A percentile compares a stretch with the other conserved stretches of the same genome.
phyloP scores from a whole-genome alignment of 106 monocot genomes.

The Platanthera guangdongensis region DNA sequence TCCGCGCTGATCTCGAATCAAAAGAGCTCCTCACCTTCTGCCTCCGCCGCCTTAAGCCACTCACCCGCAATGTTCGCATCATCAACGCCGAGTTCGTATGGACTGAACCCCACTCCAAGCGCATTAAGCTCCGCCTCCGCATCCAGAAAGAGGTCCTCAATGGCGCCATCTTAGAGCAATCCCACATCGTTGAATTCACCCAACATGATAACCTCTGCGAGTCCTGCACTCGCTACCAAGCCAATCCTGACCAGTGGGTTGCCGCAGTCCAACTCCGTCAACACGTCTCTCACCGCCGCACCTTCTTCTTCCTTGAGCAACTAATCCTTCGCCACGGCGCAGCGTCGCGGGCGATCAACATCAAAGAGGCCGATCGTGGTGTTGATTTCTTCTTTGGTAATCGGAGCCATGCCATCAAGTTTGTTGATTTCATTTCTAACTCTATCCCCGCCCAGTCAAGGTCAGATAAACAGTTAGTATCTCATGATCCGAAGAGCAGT shows the following conservation, averaged over 20 bases:
- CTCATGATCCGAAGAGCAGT: slow-evolving; percentile 27
- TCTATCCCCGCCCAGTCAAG: slow-evolving; percentile 21
- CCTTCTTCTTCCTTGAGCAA: slow-evolving; percentile 86
- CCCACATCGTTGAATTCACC: slow-evolving; percentile 64
- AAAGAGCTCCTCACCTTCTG: slow-evolving; percentile 42
- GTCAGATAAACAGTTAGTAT: slow-evolving; percentile 35
- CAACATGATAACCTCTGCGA: slow-evolving; percentile 77
- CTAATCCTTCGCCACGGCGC: slow-evolving; percentile 73
- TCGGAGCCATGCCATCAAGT: slow-evolving; percentile 47
- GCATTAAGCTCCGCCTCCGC: slow-evolving; percentile 57
- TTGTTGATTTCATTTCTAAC: slow-evolving; percentile 31
- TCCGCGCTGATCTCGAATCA: slow-evolving; percentile 50
- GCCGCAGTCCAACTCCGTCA: slow-evolving; percentile 90
- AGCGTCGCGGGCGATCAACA: slow-evolving; percentile 57
- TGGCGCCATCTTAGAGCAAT: slow-evolving; percentile 66
- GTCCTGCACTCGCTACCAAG: slow-evolving; percentile 50
- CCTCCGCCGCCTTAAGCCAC: slow-evolving; percentile 26
- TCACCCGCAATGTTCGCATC: slow-evolving; percentile 25
- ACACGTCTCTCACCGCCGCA: slow-evolving; percentile 77
- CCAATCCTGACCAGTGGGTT: slow-evolving; percentile 89
- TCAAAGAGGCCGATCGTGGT: slow-evolving; percentile 53
- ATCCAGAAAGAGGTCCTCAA: slow-evolving; percentile 64
- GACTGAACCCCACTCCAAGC: slow-evolving; percentile 94
- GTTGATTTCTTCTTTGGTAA: slow-evolving; percentile 76
- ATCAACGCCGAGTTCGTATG: slow-evolving; percentile 64